These are phyloP conservation scores for Elsinoe ampelina DNA, from an alignment of 2,329 filamentous ascomycete genomes.

Conservation along the genomic window DNA sequence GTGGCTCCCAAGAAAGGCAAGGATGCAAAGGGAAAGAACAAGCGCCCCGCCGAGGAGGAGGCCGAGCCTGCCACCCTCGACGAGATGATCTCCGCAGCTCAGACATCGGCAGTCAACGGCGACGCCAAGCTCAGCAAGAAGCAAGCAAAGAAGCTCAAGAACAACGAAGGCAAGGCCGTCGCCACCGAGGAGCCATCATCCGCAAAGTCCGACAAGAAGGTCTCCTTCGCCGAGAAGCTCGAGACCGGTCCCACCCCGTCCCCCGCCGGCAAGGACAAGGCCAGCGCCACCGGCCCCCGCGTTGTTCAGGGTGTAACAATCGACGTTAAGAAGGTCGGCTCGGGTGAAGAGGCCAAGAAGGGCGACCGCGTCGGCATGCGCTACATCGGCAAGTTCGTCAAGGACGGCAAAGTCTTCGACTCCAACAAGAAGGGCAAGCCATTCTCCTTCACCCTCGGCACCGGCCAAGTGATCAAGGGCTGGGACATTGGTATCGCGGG, in stretches of 20 bases:
- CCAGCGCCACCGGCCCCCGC: slow-evolving; percentile 55
- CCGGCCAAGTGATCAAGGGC: slow-evolving; percentile 95
- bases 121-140: slow-evolving; percentile 85
- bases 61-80: slow-evolving; percentile 52
- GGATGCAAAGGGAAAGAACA: slow-evolving; percentile 70
- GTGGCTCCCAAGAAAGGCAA: slow-evolving; percentile 29
- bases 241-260: slow-evolving; percentile 88
- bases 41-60: slow-evolving; percentile 72
- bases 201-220: slow-evolving; percentile 75
- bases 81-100: slow-evolving; percentile 69
- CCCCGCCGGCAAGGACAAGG: slow-evolving; percentile 33
- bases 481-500: slow-evolving; percentile 93
- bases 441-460: slow-evolving; percentile 89
- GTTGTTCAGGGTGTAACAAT: slow-evolving; percentile 80
- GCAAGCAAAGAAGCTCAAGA: slow-evolving; percentile 96
- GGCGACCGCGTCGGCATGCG: slow-evolving; percentile 87
- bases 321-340: slow-evolving; percentile 89
- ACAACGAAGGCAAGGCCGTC: slow-evolving; percentile 88
- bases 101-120: slow-evolving; percentile 43
- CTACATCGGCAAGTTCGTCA: slow-evolving; percentile 89
- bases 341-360: slow-evolving; percentile 75
- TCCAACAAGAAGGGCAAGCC: slow-evolving; percentile 98
- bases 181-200: slow-evolving; percentile 36
- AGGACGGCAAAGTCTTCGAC: slow-evolving; percentile 92
- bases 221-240: slow-evolving; percentile 97